Base-by-base conservation (phyloP, 805 yeast species). In the Clavispora santaluciae region DNA sequence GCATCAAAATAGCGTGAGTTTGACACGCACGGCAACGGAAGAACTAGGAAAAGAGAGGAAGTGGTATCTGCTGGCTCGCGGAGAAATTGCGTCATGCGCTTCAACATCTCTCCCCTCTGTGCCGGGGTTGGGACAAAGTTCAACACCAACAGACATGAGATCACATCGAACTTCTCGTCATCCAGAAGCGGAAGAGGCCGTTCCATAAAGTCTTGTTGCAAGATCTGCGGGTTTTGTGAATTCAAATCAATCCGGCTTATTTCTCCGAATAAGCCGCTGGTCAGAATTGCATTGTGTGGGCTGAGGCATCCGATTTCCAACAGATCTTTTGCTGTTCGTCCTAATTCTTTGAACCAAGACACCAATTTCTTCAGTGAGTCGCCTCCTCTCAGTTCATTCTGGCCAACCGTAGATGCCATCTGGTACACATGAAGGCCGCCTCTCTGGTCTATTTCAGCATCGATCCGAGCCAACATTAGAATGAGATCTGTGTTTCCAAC, bases 371-470 rank as follows among this genome's bases (percentile, higher is more conserved):
- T 86, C 2, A 96, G 88, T 0, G 96, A 87, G 56, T 91, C 99
- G 1, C 96, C 95, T 0, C 99, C 98, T 46, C 98, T 60, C 35
- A 73, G 72, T 0, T 61, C 57, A 43, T 78, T 76, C 54, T 91
- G 99, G 0, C 99, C 99, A 38, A 79, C 78, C 1, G 84, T 75
- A 2, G 96, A 86, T 0, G 98, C 98, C 16, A 72, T 61, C 55
- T 91, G 99, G 58, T 91, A 91, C 9, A 77, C 76, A 37, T 78
- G 73, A 2, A 91, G 59, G 0, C 96, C 97, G 0, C 96, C 97
- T 33, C 80, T 67, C 31, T 66, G 70, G 7, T 66, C 66, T 3
- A 84, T 72, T 54, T 86, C 89, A 3, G 68, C 72, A 46, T 80
- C 83, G 5, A 89, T 76, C 38, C 68, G 69, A 0, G 77, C 83